Percentiles rank a stretch among this genome's conserved stretches.
phyloP scores from a whole-genome alignment of 75 land plant species.

The Pinus taeda region DNA sequence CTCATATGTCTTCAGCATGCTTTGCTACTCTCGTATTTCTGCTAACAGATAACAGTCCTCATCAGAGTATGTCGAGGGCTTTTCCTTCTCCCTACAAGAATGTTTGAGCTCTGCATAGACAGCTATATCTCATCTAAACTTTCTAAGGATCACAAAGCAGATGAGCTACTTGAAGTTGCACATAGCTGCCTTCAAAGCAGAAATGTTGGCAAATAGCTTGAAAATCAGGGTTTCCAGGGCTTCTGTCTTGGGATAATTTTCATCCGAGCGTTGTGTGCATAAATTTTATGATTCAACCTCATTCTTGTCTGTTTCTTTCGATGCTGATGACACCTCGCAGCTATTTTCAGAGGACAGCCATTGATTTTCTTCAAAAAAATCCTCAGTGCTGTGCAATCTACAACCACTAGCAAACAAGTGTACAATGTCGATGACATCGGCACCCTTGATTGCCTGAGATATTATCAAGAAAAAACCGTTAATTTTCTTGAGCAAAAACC shows the following conservation, averaged over 20 bases:
- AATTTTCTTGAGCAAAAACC: constrained; percentile 13
- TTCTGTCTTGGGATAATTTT: constrained; percentile 16
- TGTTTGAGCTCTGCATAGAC: constrained; percentile 79
- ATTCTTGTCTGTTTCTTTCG: constrained; percentile 8
- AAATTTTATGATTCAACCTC: constrained; percentile 60
- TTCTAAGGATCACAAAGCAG: constrained; percentile 76
- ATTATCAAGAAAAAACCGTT: no score
- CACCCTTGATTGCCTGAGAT: no score
- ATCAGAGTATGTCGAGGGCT: constrained; percentile 10
- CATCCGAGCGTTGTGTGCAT: constrained; percentile 69
- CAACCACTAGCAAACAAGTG: constrained; percentile 7
- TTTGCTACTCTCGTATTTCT: constrained; percentile 70
- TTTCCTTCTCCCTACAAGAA: constrained; percentile 55
- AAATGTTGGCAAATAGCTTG: constrained; percentile 53
- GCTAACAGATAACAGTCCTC: constrained; percentile 55
- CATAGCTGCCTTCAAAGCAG: constrained; percentile 63
- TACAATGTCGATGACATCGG: constrained; percentile 8
- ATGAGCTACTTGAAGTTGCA: constrained; percentile 76
- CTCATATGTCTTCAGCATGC: constrained; percentile 62
- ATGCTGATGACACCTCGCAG: constrained; percentile 15
- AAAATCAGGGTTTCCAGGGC: constrained; percentile 59
- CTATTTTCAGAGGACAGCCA: background rate
- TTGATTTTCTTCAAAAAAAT: constrained; percentile 7
- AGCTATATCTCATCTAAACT: constrained; percentile 60
- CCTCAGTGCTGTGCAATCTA: constrained; percentile 5